Evolutionary conservation across 106 monocot genomes (phyloP), one percentile per base, ranked within the genome.

Genomic region (Hemerocallis citrina): DNA sequence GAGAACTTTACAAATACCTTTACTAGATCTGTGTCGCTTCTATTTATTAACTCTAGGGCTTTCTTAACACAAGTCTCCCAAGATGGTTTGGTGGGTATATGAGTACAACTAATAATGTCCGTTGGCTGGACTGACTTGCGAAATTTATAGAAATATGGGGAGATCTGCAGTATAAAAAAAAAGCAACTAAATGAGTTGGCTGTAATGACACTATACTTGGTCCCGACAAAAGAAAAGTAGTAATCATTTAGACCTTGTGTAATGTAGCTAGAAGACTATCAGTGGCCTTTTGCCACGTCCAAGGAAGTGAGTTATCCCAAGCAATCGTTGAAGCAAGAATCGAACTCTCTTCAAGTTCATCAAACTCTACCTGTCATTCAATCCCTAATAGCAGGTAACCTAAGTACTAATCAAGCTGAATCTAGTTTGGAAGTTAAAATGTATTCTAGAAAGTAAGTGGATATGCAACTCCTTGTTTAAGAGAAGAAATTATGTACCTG

Each of bases 331-430:
- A 57, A 44, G 94, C 85, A 59, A 95, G 75, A 52, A 78, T 74
- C 19, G 83, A 95, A 62, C 83, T 57, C 58, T 79, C 81, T 69
- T 84, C 78, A 44, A 95, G 68, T 74, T 95, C 89, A 76, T 95
- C 65, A 46, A 89, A 76, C 68, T 95, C 94, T 62, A 95, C 89
- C 94, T 93, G 85, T 67, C 79, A 87, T 79, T 73, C 37, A 57
- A 66, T 58, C 58, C 57, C 61, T 72, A 68, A 62, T 57, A 64
- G 52, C 61, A 52, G 17, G 28, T 32, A 6, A 19, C 62, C 55
- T 67, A 67, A 64, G 55, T 79, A 67, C 40, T 38, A 55, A 58
- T n/a, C 41, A 67, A 75, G 35, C 52, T 59, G 40, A 63, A 42
- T n/a, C 28, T 76, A 21, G 23, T 11, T 3, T 40, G 37, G 40